A percentile compares a stretch with the other conserved stretches of the same genome.
Conservation (phyloP, 352 stramenopile species). For the Globisporangium acanthophoron region DNA sequence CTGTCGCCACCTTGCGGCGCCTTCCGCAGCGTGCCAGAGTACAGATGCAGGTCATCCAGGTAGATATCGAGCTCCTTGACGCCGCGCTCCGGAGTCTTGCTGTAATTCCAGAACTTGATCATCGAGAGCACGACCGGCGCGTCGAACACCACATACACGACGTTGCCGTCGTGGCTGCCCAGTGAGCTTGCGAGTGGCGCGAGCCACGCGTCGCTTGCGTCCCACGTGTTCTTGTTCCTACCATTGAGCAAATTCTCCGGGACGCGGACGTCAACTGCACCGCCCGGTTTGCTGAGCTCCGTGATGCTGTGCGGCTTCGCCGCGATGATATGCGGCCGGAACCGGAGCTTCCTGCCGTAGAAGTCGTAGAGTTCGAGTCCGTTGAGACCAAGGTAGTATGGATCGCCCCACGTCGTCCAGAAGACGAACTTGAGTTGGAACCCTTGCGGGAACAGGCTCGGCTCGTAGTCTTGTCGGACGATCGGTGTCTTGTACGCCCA, state of each 20-base stretch:
- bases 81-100: constrained; percentile 77
- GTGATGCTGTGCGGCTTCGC: constrained; percentile 56
- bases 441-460: constrained; percentile 70
- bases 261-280: constrained; percentile 27
- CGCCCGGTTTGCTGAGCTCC: constrained; percentile 23
- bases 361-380: constrained; percentile 77
- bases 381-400: constrained; percentile 81
- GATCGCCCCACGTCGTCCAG: constrained; percentile 81
- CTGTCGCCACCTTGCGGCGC: constrained; percentile 24
- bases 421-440: constrained; percentile 83
- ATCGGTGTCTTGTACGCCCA: constrained; percentile 67
- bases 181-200: constrained; percentile 69
- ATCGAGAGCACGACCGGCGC: constrained; percentile 62
- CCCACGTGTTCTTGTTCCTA: constrained; percentile 71
- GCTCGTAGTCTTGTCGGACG: constrained; percentile 85
- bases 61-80: constrained; percentile 83
- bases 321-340: constrained; percentile 29
- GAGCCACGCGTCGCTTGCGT: constrained; percentile 67
- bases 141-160: constrained; percentile 75
- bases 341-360: constrained; percentile 29
- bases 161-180: constrained; percentile 43
- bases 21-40: constrained; percentile 54
- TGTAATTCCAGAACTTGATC: constrained; percentile 90
- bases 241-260: constrained; percentile 62
- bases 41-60: constrained; percentile 82